Evolutionary conservation across 306 rosid genomes (phyloP), one percentile per base, ranked within the genome.

Genomic region (Lagenaria siceraria): DNA sequence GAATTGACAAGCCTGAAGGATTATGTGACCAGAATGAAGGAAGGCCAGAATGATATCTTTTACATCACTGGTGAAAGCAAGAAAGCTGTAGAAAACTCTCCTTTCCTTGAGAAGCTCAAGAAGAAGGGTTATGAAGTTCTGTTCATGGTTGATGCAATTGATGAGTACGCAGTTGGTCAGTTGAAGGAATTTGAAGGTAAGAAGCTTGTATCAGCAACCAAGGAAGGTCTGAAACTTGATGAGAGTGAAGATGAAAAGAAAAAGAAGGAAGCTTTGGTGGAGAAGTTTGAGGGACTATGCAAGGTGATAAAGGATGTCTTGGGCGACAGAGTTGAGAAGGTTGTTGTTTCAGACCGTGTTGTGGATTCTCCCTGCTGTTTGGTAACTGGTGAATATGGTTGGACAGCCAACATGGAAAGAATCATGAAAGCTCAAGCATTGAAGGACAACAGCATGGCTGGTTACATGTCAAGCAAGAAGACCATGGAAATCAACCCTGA

Each of bases 401-500:
- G 84, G 81, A 70, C 84, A 15, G 81, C 84, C 14, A 81, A 81
- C 42, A 81, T 77, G 81, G 84, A 81, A 77, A 89, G 98, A 79
- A 93, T 93, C 38, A 93, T 93, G 98, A 93, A 93, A 56, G 98
- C 98, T 0, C 98, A 93, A 62, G 98, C 98, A 12, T 75, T 93
- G 83, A 90, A 97, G 84, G 98, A 93, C 78, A 93, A 69, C 83
- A 93, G 90, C 80, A 93, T 91, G 97, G 96, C 96, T 9, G 98
- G 98, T 0, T 93, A 93, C 87, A 93, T 93, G 98, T 91, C 97
- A 0, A 85, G 90, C 88, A 93, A 93, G 96, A 93, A 93, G 88
- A 93, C 98, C 1, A 90, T 93, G 98, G 98, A 93, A 83, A 91
- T 93, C 65, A 93, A 93, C 83, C 98, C 98, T 0, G 98, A 93